These are phyloP conservation scores for Lipomyces kockii DNA, from an alignment of 805 yeast species.

Conservation along the genomic window DNA sequence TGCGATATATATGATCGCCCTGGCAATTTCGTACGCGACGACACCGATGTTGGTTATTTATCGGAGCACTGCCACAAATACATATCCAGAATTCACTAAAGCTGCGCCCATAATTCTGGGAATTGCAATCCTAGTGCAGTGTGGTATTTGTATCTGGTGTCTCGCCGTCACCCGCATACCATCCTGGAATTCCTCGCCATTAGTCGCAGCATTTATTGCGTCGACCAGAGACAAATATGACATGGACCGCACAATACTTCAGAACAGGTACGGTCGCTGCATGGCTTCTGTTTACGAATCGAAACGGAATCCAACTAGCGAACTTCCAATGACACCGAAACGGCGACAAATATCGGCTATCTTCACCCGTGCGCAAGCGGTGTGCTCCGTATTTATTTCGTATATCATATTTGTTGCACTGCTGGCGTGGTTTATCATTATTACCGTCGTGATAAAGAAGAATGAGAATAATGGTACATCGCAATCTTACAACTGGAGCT, in stretches of 20 bases:
- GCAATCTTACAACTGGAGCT: neutral
- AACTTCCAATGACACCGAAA: neutral
- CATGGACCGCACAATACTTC: neutral
- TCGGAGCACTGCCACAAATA: neutral
- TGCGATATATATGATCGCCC: neutral
- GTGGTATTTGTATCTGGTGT: neutral
- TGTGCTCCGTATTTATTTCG: neutral
- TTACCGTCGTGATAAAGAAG: neutral
- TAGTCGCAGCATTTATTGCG: neutral
- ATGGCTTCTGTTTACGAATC: neutral
- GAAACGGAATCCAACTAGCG: neutral
- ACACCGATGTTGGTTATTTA: conserved; percentile 2
- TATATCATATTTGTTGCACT: neutral
- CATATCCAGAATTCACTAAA: neutral
- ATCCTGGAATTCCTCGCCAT: neutral
- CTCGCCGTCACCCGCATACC: neutral
- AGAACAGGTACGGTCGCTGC: neutral
- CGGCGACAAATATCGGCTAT: neutral
- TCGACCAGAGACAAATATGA: neutral
- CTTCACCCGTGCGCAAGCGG: neutral
- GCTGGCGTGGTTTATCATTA: neutral
- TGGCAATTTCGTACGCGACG: conserved; percentile 9
- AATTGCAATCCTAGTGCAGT: neutral
- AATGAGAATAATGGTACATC: neutral
- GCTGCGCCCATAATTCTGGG: neutral